phyloP scores from a whole-genome alignment of 352 stramenopile genomes.

The Pythium scleroteichum region DNA sequence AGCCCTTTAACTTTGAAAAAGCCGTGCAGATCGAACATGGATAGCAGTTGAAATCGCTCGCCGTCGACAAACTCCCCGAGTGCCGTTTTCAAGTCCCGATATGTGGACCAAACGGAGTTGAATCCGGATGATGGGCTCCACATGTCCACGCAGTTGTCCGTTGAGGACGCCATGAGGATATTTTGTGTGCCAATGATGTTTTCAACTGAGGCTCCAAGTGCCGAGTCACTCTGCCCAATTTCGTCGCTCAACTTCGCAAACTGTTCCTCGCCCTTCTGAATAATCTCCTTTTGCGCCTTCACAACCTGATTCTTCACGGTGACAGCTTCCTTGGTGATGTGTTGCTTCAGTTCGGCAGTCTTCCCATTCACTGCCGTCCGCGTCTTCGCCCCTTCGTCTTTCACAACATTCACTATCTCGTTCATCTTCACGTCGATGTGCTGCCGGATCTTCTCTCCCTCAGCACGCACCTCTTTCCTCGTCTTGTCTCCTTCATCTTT shows the following conservation, averaged over 20 bases:
- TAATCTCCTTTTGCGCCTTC: conserved; percentile 1
- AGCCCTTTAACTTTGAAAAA: neutral
- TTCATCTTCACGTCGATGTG: conserved; percentile 9
- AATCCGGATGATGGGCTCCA: neutral
- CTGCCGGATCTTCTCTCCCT: conserved; percentile 1
- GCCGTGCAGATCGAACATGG: neutral
- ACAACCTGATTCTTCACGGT: conserved; percentile 4
- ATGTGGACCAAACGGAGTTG: neutral
- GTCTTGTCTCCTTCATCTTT: conserved; percentile 14
- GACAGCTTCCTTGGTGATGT: neutral
- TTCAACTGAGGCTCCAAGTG: neutral
- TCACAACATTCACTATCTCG: neutral
- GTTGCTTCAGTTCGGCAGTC: conserved; percentile 1
- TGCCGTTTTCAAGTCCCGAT: neutral
- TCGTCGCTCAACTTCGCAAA: neutral
- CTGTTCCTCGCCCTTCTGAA: conserved; percentile 4
- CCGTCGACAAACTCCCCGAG: neutral
- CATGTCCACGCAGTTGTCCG: conserved; percentile 3
- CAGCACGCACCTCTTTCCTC: conserved; percentile 1
- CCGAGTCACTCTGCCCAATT: neutral
- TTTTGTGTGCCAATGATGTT: neutral
- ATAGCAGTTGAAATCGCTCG: neutral
- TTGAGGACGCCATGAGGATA: neutral
- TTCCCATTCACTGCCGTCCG: neutral
- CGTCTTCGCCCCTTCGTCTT: conserved; percentile 2